Evolutionary conservation across 2,329 filamentous ascomycete genomes (phyloP), one percentile per base, ranked within the genome.

Genomic region (Coniochaeta pulveracea): DNA sequence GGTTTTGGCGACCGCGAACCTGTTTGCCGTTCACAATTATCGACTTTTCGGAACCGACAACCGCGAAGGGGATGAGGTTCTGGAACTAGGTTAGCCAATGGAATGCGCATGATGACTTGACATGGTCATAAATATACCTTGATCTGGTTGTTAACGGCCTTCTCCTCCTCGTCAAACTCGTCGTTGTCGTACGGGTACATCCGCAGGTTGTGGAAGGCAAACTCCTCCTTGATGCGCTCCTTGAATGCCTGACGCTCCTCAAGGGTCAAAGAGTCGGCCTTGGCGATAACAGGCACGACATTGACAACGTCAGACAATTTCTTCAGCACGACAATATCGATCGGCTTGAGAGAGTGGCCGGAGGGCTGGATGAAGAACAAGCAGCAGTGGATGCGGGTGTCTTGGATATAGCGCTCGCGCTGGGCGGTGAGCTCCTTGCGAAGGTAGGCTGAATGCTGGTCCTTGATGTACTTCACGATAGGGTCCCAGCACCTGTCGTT

Each of bases 151-250:
- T 96, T 96, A 63, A 93, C 70, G 40, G 80, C 79, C 50, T 85
- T 81, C 69, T 98, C 91, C 69, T 98, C 91, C 44, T 91, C 83
- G 55, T 98, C 91, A 49, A 96, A 81, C 71, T 98, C 91, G 51
- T 98, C 91, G 57, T 95, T 96, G 61, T 98, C 91, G 61, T 98
- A 98, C 40, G 91, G 91, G 72, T 93, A 98, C 91, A 98, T 98
- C 73, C 94, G 89, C 54, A 98, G 76, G 72, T 96, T 96, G 76
- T 98, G 91, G 81, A 98, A 98, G 38, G 84, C 70, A 59, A 98
- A 98, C 62, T 98, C 91, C 72, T 96, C 91, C 82, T 94, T 95
- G 71, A 98, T 98, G 59, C 82, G 77, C 68, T 95, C 85, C 77
- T 98, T 98, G 78, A 98, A 98, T 32, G 81, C 84, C 56, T 78